phyloP scores from a whole-genome alignment of 164 flowering plant species.

The Echeveria elegans region DNA sequence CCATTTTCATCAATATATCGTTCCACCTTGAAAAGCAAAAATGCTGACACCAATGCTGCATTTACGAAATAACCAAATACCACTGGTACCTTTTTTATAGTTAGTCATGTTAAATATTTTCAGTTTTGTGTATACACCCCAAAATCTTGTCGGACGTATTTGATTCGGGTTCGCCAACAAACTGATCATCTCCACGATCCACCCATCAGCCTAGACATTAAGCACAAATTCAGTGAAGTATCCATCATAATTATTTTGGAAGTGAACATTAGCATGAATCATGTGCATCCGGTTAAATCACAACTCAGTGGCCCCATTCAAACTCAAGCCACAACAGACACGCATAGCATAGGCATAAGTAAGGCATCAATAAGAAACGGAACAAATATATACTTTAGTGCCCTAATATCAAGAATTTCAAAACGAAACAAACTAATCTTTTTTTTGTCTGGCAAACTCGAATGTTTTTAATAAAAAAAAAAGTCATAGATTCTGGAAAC shows the following conservation, averaged over 20 bases:
- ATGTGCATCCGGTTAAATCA: not conserved
- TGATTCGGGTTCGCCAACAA: slow-evolving; percentile 89
- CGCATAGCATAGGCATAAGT: too few species aligned
- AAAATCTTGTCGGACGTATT: slow-evolving; percentile 81
- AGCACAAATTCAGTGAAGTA: not conserved
- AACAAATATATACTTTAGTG: not conserved
- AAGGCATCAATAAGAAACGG: not conserved
- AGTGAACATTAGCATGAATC: not conserved
- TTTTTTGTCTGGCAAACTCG: too few species aligned
- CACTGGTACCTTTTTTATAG: slow-evolving; percentile 70
- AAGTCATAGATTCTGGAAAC: too few species aligned
- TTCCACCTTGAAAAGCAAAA: not conserved
- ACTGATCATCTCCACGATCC: slow-evolving; percentile 80
- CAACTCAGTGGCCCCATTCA: not conserved
- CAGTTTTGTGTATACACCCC: slow-evolving; percentile 98
- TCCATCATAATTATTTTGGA: not conserved
- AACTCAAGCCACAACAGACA: not conserved
- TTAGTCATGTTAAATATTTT: slow-evolving; percentile 90
- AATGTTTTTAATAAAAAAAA: too few species aligned
- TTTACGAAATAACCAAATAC: not conserved
- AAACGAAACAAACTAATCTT: too few species aligned
- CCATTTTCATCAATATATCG: not conserved
- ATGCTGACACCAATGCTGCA: not conserved
- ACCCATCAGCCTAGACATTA: slow-evolving; percentile 82
- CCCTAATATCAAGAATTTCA: not conserved